phyloP scores from a whole-genome alignment of 768 basidiomycete genomes.

The Hypsizygus marmoreus region DNA sequence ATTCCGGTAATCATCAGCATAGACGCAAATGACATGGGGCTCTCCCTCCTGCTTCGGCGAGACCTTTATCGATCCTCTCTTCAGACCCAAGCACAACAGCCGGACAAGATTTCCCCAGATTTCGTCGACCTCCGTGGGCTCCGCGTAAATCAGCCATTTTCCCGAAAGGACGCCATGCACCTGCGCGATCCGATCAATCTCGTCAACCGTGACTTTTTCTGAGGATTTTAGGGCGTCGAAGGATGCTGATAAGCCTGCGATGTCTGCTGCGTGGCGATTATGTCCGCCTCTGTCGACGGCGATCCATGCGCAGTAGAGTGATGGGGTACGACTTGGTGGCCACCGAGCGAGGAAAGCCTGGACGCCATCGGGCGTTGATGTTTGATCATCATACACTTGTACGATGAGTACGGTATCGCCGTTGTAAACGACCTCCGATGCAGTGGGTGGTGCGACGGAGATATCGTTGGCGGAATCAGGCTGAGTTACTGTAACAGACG shows the following conservation, averaged over 20 bases:
- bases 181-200: slow-evolving; percentile 35
- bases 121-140: slow-evolving; percentile 30
- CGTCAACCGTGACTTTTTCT: slow-evolving; percentile 27
- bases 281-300: slow-evolving; percentile 26
- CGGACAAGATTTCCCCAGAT: slow-evolving; percentile 37
- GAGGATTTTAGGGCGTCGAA: slow-evolving; percentile 23
- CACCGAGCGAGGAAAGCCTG: slow-evolving; percentile 33
- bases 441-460: slow-evolving; percentile 15
- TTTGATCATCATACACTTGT: slow-evolving; percentile 25
- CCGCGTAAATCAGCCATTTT: slow-evolving; percentile 43
- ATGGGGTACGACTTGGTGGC: slow-evolving; percentile 39
- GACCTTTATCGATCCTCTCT: slow-evolving; percentile 35
- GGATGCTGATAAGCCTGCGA: slow-evolving; percentile 17
- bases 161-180: slow-evolving; percentile 31
- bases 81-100: slow-evolving; percentile 27
- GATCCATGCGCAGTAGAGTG: slow-evolving; percentile 36
- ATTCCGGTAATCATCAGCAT: slow-evolving; percentile 30
- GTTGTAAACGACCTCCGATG: slow-evolving; percentile 15
- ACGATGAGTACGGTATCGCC: slow-evolving; percentile 17
- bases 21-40: slow-evolving; percentile 38
- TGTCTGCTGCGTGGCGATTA: slow-evolving; percentile 7
- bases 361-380: slow-evolving; percentile 23
- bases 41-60: slow-evolving; percentile 31
- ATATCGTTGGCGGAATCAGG: neutral
- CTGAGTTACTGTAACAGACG: neutral